Evolutionary conservation across 1,284 basidiomycete species (phyloP), one percentile per base, ranked within the genome.

Genomic region (Fomitopsis schrenkii): DNA sequence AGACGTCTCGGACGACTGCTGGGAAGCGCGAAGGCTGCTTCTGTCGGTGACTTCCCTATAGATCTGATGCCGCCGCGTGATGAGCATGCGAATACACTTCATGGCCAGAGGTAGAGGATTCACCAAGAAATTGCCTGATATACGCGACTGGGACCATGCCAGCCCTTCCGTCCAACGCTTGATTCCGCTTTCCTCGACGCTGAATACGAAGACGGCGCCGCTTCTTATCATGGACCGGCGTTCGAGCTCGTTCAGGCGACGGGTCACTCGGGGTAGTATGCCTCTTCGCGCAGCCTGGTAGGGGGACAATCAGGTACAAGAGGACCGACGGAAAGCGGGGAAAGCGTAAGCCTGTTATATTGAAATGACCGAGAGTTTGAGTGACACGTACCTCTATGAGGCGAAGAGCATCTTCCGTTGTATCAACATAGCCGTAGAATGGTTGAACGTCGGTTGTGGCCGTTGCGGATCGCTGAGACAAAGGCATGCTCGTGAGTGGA

Each of bases 151-250:
- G 19, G 88, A 91, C 91, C 91, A 93, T 28, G 89, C 78, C 42
- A 90, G 75, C 30, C 90, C 90, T 72, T 94, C 91, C 71, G 91
- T 93, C 91, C 91, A 93, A 22, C 91, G 81, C 72, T 91, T 93
- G 73, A 94, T 93, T 26, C 88, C 88, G 63, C 90, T 91, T 68
- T 93, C 90, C 65, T 89, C 84, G 70, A 93, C 91, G 68, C 84
- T 87, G 75, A 93, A 94, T 55, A 93, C 87, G 71, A 93, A 94
- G 33, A 93, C 84, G 10, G 88, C 83, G n/a, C 91, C 91, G 59
- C 88, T 89, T 64, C 82, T 81, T 72, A 94, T 90, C 80, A 90
- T 87, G 7, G 83, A 80, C 57, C 85, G 76, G 42, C 87, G 81
- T 68, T 94, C 91, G 28, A 86, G 81, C 68, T 93, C 90, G 70